Percentiles rank a stretch among this genome's conserved stretches.
phyloP scores from a whole-genome alignment of 1,284 basidiomycete species.

The Termitomyces sp. region DNA sequence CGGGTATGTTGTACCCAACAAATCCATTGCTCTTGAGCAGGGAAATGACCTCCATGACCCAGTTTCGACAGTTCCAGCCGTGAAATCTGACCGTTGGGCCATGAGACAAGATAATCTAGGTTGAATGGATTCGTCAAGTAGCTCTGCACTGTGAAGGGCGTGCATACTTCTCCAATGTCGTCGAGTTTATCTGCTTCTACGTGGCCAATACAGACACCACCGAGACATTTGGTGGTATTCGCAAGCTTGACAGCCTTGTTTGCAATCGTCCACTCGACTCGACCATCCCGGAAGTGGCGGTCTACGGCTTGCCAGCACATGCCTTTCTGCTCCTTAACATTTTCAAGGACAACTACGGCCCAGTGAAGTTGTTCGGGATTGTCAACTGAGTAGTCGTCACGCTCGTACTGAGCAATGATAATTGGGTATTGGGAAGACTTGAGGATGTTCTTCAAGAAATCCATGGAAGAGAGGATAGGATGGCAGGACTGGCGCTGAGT shows the following conservation, averaged over 20 bases:
- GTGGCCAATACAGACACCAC: constrained; percentile 6
- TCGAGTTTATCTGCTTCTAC: not conserved
- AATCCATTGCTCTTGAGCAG: not conserved
- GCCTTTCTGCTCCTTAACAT: constrained; percentile 3
- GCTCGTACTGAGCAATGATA: constrained; percentile 8
- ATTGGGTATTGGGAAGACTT: constrained; percentile 3
- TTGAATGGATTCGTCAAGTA: not conserved
- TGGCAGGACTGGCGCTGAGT: not conserved
- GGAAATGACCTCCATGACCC: constrained; percentile 7
- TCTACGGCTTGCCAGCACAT: constrained; percentile 8
- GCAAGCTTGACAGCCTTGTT: not conserved
- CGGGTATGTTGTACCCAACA: not conserved
- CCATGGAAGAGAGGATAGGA: not conserved
- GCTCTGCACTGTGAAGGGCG: not conserved
- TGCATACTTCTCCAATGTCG: constrained; percentile 1
- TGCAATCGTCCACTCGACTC: constrained; percentile 2
- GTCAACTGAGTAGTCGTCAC: constrained; percentile 4
- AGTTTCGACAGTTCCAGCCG: constrained; percentile 9
- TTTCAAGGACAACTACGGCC: constrained; percentile 5
- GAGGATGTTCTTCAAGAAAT: constrained; percentile 2
- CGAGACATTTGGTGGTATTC: constrained; percentile 7
- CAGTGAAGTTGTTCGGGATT: constrained; percentile 10
- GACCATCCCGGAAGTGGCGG: constrained; percentile 3
- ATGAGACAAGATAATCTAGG: not conserved
- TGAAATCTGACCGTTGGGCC: not conserved